Conservation (phyloP, 805 yeast species). For the Lipomyces orientalis region DNA sequence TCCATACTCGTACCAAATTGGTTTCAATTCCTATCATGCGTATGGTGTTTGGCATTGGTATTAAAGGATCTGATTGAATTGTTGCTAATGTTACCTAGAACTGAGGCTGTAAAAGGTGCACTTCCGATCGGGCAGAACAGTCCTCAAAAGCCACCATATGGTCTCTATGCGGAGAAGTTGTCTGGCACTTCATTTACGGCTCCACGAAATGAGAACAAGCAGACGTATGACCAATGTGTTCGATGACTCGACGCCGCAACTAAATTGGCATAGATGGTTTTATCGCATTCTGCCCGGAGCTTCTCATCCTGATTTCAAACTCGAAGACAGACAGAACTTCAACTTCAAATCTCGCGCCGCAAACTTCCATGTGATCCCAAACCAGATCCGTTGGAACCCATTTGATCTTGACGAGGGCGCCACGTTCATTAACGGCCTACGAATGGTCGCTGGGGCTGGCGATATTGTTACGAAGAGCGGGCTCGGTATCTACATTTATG, state of each 20-base stretch:
- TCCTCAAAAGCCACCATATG: slow-evolving; percentile 39
- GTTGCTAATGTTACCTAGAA: background rate
- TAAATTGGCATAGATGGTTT: slow-evolving; percentile 31
- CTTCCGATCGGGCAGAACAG: slow-evolving; percentile 41
- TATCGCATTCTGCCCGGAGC: slow-evolving; percentile 41
- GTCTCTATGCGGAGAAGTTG: slow-evolving; percentile 42
- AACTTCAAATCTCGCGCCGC: slow-evolving; percentile 14
- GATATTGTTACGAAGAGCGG: slow-evolving; percentile 39
- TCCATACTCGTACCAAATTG: slow-evolving; percentile 37
- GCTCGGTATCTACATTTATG: slow-evolving; percentile 39
- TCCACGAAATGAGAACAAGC: slow-evolving; percentile 41
- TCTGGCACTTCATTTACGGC: slow-evolving; percentile 44
- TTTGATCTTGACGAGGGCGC: slow-evolving; percentile 32
- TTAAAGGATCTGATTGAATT: background rate
- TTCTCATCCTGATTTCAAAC: slow-evolving; percentile 34
- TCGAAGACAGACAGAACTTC: slow-evolving; percentile 16
- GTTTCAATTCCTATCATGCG: slow-evolving; percentile 40
- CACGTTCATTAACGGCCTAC: slow-evolving; percentile 37
- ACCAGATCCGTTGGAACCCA: slow-evolving; percentile 41
- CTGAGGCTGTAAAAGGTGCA: slow-evolving; percentile 41
- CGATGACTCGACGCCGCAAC: background rate
- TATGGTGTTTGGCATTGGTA: background rate
- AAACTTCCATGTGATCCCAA: slow-evolving; percentile 38
- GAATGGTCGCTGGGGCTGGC: slow-evolving; percentile 40
- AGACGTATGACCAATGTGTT: slow-evolving; percentile 18